These are phyloP conservation scores for Rickenella mellea DNA, from an alignment of 768 basidiomycete genomes.

Conservation along the genomic window DNA sequence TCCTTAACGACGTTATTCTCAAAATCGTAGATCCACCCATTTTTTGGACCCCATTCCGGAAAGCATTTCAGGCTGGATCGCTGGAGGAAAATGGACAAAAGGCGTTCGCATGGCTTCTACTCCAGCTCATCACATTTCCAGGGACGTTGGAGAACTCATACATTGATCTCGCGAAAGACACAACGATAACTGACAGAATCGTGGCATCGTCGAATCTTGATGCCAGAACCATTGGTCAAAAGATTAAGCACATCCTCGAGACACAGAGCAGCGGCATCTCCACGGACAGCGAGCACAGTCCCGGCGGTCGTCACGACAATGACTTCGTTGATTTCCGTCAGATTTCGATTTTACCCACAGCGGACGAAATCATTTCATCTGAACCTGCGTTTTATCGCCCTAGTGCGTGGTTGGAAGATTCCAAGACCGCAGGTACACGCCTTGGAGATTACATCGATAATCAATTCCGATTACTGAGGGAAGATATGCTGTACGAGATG, in stretches of 20 bases:
- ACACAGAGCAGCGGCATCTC: conserved; percentile 14
- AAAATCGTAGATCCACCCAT: conserved; percentile 39
- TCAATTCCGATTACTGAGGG: conserved; percentile 54
- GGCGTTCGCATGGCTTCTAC: conserved; percentile 39
- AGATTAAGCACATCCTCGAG: conserved; percentile 30
- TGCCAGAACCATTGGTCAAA: conserved; percentile 21
- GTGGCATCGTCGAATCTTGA: conserved; percentile 15
- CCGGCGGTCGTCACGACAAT: conserved; percentile 66
- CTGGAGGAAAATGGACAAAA: conserved; percentile 22
- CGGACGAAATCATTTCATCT: conserved; percentile 40
- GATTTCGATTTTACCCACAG: conserved; percentile 56
- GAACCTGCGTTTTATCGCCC: conserved; percentile 41
- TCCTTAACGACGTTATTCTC: conserved; percentile 28
- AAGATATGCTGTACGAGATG: conserved; percentile 52
- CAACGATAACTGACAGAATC: conserved; percentile 18
- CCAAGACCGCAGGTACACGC: conserved; percentile 25
- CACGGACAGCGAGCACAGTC: conserved; percentile 20
- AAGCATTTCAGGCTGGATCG: conserved; percentile 9
- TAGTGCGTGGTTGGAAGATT: conserved; percentile 32
- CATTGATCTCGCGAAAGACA: conserved; percentile 26
- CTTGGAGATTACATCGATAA: conserved; percentile 49
- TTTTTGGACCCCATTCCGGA: conserved; percentile 31
- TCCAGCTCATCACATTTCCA: conserved; percentile 35
- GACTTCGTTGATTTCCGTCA: conserved; percentile 51
- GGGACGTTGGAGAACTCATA: conserved; percentile 24